These are phyloP conservation scores for Colletotrichum lindemuthianum DNA, from an alignment of 2,329 filamentous ascomycete genomes.

Conservation along the genomic window DNA sequence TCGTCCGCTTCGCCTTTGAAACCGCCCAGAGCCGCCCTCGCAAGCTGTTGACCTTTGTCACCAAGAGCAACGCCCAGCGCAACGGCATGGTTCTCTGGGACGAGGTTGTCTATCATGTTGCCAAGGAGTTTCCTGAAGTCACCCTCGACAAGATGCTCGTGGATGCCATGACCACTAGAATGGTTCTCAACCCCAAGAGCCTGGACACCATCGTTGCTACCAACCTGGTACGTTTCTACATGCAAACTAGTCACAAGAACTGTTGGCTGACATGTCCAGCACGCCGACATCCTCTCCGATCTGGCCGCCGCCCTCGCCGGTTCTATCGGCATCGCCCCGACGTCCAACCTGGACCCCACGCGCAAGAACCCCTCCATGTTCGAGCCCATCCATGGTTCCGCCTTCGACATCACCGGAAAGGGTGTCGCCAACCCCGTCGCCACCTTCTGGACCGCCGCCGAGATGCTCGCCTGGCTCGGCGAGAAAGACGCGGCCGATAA, in stretches of 20 bases:
- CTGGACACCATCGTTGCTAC: constrained; percentile 72
- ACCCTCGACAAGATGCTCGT: constrained; percentile 72
- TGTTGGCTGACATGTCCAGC: constrained; percentile 19
- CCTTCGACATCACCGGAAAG: constrained; percentile 64
- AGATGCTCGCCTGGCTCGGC: constrained; percentile 65
- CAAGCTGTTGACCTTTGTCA: constrained; percentile 70
- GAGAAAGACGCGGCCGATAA: constrained; percentile 56
- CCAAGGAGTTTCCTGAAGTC: constrained; percentile 68
- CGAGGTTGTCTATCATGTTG: constrained; percentile 65
- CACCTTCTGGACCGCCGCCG: constrained; percentile 63
- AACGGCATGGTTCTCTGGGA: constrained; percentile 78
- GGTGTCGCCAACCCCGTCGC: constrained; percentile 64
- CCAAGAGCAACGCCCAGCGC: constrained; percentile 73
- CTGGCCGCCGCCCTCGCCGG: constrained; percentile 74
- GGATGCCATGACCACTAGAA: constrained; percentile 58
- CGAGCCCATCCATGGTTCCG: constrained; percentile 66
- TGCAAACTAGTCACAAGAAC: neutral
- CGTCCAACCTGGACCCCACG: constrained; percentile 69
- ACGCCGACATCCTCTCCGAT: constrained; percentile 73
- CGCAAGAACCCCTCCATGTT: constrained; percentile 64
- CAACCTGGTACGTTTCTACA: constrained; percentile 55
- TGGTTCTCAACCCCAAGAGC: constrained; percentile 67
- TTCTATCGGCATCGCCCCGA: constrained; percentile 74
- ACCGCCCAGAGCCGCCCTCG: constrained; percentile 60
- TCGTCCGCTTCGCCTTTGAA: constrained; percentile 72